Evolutionary conservation across 768 basidiomycete species (phyloP), one percentile per base, ranked within the genome.

Genomic region (Lentinula sp.): DNA sequence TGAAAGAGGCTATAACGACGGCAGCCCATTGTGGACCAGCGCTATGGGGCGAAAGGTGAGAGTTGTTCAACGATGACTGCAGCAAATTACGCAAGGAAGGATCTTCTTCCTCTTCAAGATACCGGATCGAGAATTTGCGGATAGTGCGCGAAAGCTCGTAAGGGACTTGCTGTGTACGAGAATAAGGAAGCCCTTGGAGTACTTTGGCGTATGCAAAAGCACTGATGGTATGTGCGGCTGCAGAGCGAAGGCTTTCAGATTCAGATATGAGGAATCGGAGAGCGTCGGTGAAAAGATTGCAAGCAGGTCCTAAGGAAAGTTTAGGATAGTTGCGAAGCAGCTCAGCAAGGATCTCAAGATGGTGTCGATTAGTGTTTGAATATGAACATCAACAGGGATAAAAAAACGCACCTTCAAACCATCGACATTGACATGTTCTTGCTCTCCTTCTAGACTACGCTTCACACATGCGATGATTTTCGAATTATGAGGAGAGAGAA

Each of bases 201-300:
- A 75, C 64, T 62, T 76, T 79, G 1, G 75, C 84, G 4, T 77
- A 64, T 10, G 80, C 82, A 56, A 86, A 79, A 2, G 84, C 81
- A 42, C 80, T 78, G 0, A 89, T 74, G 2, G 85, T 84, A 64
- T 82, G 76, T 7, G 81, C 82, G 2, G 88, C 85, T 59, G 82
- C 77, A 0, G 79, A 64, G 43, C 87, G 82, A 43, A 71, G 57
- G 8, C 69, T 68, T 6, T 63, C 42, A 23, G 72, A 68, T 13
- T 72, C 67, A 9, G 66, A 68, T 4, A 66, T 54, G 42, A 81
- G 67, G 58, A 72, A 64, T 4, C 63, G 54, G 57, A 81, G 65
- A 55, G 75, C 65, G 42, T 66, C 58, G 1, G 82, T 79, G 3
- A 90, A 71, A 10, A 88, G 72, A 20, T 76, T 74, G 7, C 74